phyloP scores from a whole-genome alignment of 2,329 filamentous ascomycete species.

The Aspergillus felis region DNA sequence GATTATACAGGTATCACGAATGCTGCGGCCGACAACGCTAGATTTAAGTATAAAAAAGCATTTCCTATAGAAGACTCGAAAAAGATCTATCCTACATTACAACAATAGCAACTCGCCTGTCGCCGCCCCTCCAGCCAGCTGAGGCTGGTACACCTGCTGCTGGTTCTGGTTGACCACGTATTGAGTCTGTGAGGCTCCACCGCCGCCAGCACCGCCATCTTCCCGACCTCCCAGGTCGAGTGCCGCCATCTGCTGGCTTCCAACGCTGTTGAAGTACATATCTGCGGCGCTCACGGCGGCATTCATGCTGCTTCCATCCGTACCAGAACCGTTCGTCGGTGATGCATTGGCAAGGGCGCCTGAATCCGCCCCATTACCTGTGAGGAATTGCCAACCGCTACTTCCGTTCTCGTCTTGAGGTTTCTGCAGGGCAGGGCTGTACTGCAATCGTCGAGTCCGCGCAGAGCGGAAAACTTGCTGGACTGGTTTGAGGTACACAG shows the following conservation, averaged over 20 bases:
- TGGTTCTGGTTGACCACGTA: constrained; percentile 79
- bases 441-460: constrained; percentile 70
- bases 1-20: background rate
- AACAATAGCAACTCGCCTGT: constrained; percentile 70
- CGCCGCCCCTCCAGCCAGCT: constrained; percentile 58
- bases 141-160: constrained; percentile 69
- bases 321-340: constrained; percentile 22
- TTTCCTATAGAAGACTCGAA: background rate
- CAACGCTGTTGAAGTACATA: constrained; percentile 80
- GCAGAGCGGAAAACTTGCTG: constrained; percentile 94
- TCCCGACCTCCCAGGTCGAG: constrained; percentile 65
- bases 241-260: constrained; percentile 67
- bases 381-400: constrained; percentile 22
- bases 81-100: constrained; percentile 31
- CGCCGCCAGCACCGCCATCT: constrained; percentile 62
- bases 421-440: constrained; percentile 82
- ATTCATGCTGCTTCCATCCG: constrained; percentile 51
- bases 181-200: constrained; percentile 46
- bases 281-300: constrained; percentile 81
- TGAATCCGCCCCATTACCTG: constrained; percentile 10
- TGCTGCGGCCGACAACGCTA: background rate
- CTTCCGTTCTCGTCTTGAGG: constrained; percentile 46
- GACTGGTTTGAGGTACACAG: constrained; percentile 95
- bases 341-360: constrained; percentile 25
- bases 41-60: background rate